Base-by-base conservation (phyloP, 225 moss, liverwort and hornwort genomes). In the Physcomitrellopsis africana region DNA sequence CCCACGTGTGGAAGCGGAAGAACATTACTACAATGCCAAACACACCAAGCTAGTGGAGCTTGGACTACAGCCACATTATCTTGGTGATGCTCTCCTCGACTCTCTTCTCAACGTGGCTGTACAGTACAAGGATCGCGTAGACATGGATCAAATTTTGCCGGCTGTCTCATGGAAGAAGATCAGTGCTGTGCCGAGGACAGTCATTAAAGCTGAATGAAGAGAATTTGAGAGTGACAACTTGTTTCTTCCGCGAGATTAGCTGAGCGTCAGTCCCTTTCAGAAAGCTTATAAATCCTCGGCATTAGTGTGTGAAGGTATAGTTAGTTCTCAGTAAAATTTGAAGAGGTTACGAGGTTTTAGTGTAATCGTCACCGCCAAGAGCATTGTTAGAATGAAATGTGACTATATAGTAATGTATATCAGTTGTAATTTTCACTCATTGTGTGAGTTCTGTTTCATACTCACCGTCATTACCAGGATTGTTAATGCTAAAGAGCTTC, bases 21-120 rank as follows among this genome's bases (percentile, higher is more conserved):
- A 99, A 71, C 99, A 99, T 79, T 99, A 99, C 78, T 99, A 99
- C 70, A 99, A 99, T 77, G 99, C 99, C 46, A 99, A 93, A 75
- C 99, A 93, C 44, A 95, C 95, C 1, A 99, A 95, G 79, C 80
- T 99, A 8, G 90, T 89, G 41, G 90, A 92, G 82, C 95, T 99
- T 24, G 99, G 99, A 2, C 85, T 99, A 11, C 77, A 99, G 80
- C 99, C 99, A 52, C 95, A 99, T 62, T 80, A 93, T 27, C 88
- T 95, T 3, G 17, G 89, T 44, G 93, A 99, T 58, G 90, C 95
- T 10, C 86, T 99, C 37, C 85, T 99, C 23, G 95, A 99, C 61
- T 95, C 95, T 8, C 86, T 99, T 53, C 81, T 99, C 41, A 99
- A 99, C 26, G 95, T 99, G 29, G 99, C 99, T 73, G 79, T 95